These are phyloP conservation scores for Monosporascus cannonballus DNA, from an alignment of 2,329 filamentous ascomycete genomes.

Conservation along the genomic window DNA sequence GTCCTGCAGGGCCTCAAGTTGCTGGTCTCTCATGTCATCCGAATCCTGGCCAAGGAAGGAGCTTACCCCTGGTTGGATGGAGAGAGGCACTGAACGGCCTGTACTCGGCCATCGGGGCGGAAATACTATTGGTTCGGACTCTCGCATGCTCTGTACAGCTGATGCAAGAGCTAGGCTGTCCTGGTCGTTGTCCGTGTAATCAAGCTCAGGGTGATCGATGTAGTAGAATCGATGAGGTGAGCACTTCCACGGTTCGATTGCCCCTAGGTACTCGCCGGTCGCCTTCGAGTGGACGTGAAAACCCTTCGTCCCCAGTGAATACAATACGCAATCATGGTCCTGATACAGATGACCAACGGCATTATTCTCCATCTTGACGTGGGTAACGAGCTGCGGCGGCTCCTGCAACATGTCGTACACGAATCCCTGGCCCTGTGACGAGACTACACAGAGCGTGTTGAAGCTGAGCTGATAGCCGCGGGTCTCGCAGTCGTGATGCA, in stretches of 20 bases:
- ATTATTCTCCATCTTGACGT: conserved; percentile 31
- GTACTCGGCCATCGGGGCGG: conserved; percentile 12
- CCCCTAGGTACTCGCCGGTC: conserved; percentile 31
- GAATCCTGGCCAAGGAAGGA: background rate
- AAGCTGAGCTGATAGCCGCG: conserved; percentile 39
- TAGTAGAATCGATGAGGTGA: conserved; percentile 26
- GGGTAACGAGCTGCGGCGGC: conserved; percentile 26
- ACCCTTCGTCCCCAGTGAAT: conserved; percentile 35
- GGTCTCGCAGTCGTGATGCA: conserved; percentile 36
- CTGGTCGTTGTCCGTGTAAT: background rate
- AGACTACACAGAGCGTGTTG: conserved; percentile 38
- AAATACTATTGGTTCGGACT: background rate
- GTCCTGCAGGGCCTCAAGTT: conserved; percentile 18
- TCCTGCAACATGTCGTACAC: conserved; percentile 35
- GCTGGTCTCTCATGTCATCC: background rate
- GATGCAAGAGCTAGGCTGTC: background rate
- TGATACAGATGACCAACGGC: conserved; percentile 40
- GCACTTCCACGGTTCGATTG: conserved; percentile 28
- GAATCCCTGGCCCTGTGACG: conserved; percentile 35
- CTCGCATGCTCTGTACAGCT: background rate
- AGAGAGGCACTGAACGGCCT: conserved; percentile 22
- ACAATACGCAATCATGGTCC: conserved; percentile 32
- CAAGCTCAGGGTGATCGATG: conserved; percentile 14
- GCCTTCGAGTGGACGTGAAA: conserved; percentile 36
- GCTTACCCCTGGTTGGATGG: conserved; percentile 13